Conservation (phyloP, 108 stramenopile species). For the Discostella pseudostelligera region DNA sequence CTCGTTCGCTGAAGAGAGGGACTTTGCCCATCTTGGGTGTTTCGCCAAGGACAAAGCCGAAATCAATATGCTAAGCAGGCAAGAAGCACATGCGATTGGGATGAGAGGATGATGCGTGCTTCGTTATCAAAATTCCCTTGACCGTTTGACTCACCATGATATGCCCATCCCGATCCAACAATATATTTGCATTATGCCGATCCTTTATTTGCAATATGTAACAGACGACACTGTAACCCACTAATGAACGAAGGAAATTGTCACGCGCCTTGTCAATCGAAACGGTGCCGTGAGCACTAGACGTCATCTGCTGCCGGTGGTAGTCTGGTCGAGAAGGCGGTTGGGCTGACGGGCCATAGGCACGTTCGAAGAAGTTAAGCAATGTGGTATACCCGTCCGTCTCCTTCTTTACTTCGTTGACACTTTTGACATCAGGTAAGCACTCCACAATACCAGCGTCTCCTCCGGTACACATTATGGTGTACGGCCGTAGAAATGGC, state of each 20-base stretch:
- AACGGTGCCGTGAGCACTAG: constrained; percentile 19
- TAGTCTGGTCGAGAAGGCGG: constrained; percentile 30
- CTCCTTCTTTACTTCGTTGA: constrained; percentile 85
- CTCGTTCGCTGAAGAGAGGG: constrained; percentile 85
- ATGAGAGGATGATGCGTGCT: neutral
- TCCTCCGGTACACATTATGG: constrained; percentile 88
- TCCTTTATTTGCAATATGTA: constrained; percentile 98
- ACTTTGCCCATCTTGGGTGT: constrained; percentile 92
- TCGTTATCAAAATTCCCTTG: neutral
- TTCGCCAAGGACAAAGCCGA: constrained; percentile 95
- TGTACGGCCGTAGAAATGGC: constrained; percentile 82
- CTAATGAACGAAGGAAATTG: constrained; percentile 85
- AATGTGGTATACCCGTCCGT: constrained; percentile 76
- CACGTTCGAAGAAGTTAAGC: constrained; percentile 74
- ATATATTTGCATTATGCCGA: constrained; percentile 96
- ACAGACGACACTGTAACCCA: constrained; percentile 91
- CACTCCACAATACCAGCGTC: constrained; percentile 88
- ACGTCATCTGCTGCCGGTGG: neutral
- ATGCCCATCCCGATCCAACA: constrained; percentile 78
- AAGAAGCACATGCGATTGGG: neutral
- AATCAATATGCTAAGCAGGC: constrained; percentile 86
- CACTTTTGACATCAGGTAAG: constrained; percentile 78
- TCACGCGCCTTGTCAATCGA: constrained; percentile 83
- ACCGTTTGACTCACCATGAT: constrained; percentile 26
- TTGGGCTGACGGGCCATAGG: constrained; percentile 62